Percentiles rank a stretch among this genome's conserved stretches.
Evolutionary conservation across 192 early-diverging fungal genomes (phyloP).

Genomic region (Coemansia sp.): DNA sequence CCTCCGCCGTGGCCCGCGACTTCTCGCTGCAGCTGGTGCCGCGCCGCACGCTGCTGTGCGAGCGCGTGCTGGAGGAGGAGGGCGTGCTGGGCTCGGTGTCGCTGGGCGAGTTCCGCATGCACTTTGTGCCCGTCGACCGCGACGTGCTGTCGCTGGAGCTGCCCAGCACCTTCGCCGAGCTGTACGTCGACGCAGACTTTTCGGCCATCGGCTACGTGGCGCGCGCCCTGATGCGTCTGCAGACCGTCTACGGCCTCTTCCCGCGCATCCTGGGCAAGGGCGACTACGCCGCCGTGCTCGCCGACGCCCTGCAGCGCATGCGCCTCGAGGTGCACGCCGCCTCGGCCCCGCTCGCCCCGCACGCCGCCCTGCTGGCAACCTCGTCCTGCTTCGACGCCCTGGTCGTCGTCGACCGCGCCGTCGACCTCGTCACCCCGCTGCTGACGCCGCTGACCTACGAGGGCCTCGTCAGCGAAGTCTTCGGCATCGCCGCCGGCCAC

Average conservation of each 20-base stretch:
- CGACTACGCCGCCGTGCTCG: slow-evolving; percentile 67
- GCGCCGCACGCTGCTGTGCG: slow-evolving; percentile 82
- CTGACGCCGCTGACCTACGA: slow-evolving; percentile 97
- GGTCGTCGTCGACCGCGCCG: slow-evolving; percentile 85
- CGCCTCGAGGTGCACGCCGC: slow-evolving; percentile 75
- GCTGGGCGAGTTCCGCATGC: slow-evolving; percentile 86
- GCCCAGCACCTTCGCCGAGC: slow-evolving; percentile 75
- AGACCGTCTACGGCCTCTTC: slow-evolving; percentile 83
- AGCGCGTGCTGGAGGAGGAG: slow-evolving; percentile 90
- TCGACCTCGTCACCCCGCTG: slow-evolving; percentile 89
- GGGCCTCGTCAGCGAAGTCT: slow-evolving; percentile 93
- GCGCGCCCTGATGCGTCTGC: slow-evolving; percentile 84
- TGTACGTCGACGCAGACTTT: slow-evolving; percentile 66
- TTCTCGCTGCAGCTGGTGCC: slow-evolving; percentile 87
- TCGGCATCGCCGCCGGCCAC: slow-evolving; percentile 64
- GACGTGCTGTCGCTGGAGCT: slow-evolving; percentile 90
- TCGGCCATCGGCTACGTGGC: slow-evolving; percentile 37
- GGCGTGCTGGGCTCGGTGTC: slow-evolving; percentile 86
- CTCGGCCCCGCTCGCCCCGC: too few species aligned
- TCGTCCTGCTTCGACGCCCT: slow-evolving; percentile 78
- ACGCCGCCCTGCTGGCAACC: slow-evolving; percentile 21
- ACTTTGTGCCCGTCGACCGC: slow-evolving; percentile 86
- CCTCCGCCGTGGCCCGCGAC: slow-evolving; percentile 29
- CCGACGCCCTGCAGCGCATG: slow-evolving; percentile 81
- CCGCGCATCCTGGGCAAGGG: slow-evolving; percentile 92